Base-by-base conservation (phyloP, 1,284 basidiomycete genomes). In the Ceratobasidium sp. region DNA sequence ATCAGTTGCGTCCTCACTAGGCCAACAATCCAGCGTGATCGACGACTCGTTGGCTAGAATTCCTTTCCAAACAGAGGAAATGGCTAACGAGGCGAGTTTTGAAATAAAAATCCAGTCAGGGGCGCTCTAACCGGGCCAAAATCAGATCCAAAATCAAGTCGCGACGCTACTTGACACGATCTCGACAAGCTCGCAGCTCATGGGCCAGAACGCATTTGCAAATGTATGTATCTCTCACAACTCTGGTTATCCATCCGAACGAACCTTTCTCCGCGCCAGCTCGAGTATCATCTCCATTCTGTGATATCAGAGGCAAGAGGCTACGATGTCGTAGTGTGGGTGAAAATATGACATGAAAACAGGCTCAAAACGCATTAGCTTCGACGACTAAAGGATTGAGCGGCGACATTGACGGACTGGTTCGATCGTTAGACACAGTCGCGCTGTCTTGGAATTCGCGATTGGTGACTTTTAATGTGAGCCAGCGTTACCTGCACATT, bases 381-480 rank as follows among this genome's bases (percentile, higher is more conserved):
- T 71, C 29, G 14, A 27, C 43, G 0, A 59, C 53, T 6, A 58
- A 48, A 39, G 39, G n/a, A 7, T 56, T 59, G 29, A 29, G 43
- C 14, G 54, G 41, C 5, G 43, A 59, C 14, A 27, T 71, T 7
- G 39, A 41, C 1, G 39, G 19, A 7, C 9, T 59, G 13, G 34
- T 29, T 14, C 14, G 34, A 0, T 71, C 66, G 19, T 37, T 71
- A 9, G 66, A 71, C 13, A 9, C 54, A 5, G 27, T 59, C 16
- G 66, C 54, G 1, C 39, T 71, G 34, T 71, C 66, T 11, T 71
- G 66, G 66, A 71, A 59, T 22, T 71, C 66, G 24, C 66, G 54
- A n/a, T n/a, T 71, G n/a, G 54, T 71, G 6, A 27, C n/a, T 3
- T 71, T 71, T 54, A 59, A 48, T 31, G 66, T 71, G 31, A 58